Conservation (phyloP, 371 early-diverging fungal species). For the Ecytonucleospora hepatopenaei region DNA sequence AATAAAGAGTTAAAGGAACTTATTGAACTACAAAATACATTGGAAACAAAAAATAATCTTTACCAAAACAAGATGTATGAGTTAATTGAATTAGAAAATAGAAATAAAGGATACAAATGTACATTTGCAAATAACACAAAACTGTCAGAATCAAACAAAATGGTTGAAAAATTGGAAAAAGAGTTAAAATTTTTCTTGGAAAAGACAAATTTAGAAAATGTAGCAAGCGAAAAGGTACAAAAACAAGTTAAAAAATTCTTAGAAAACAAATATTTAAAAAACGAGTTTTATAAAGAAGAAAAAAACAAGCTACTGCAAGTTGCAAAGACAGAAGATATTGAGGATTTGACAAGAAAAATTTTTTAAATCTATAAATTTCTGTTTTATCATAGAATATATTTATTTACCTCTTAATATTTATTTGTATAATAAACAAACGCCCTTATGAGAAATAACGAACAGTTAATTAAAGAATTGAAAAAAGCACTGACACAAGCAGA, state of each 20-base stretch:
- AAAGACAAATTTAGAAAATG: neutral
- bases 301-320: slow-evolving; percentile 3
- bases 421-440: too few species aligned
- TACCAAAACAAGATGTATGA: neutral
- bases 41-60: neutral
- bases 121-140: slow-evolving; percentile 4
- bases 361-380: too few species aligned
- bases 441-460: too few species aligned
- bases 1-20: slow-evolving; percentile 18
- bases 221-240: neutral
- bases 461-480: neutral
- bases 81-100: slow-evolving; percentile 5
- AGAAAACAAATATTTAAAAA: slow-evolving; percentile 36
- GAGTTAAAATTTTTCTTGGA: neutral
- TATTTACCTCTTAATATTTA: too few species aligned
- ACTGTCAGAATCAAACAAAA: neutral
- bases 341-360: neutral
- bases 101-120: neutral
- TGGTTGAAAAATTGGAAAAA: neutral
- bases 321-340: slow-evolving; percentile 20
- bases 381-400: too few species aligned
- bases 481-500: neutral
- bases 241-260: slow-evolving; percentile 13
- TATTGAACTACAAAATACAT: neutral
- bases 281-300: slow-evolving; percentile 28